Percentiles rank a stretch among this genome's conserved stretches.
Evolutionary conservation across 805 yeast species (phyloP).

Genomic region (Starmerella bombicola): DNA sequence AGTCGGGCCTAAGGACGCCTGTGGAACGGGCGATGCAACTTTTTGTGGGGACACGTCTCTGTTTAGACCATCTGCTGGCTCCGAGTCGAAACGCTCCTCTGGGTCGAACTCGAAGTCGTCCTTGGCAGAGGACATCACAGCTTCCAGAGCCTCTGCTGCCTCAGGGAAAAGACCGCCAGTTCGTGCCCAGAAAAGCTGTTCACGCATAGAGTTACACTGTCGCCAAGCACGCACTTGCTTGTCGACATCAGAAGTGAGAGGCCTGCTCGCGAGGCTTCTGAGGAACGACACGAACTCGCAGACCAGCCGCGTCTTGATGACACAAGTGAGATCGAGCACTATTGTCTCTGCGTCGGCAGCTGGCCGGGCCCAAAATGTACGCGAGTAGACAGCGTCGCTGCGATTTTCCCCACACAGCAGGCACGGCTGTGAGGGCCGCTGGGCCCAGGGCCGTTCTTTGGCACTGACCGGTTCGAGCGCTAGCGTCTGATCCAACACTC

Average conservation of each 20-base stretch:
- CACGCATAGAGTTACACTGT: conserved; percentile 50
- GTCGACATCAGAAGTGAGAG: conserved; percentile 45
- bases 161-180: conserved; percentile 39
- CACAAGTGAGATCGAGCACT: conserved; percentile 71
- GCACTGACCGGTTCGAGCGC: conserved; percentile 79
- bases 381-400: conserved; percentile 57
- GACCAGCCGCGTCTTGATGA: conserved; percentile 62
- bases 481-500: conserved; percentile 68
- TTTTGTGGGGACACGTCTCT: too few relatives aligned
- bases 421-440: conserved; percentile 50
- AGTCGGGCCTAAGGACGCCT: too few relatives aligned
- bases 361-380: conserved; percentile 54
- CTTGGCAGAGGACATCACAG: background rate
- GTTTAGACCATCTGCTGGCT: background rate
- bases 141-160: conserved; percentile 2
- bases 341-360: conserved; percentile 20
- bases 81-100: background rate
- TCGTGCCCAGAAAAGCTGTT: conserved; percentile 71
- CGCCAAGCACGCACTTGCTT: conserved; percentile 44
- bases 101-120: conserved; percentile 5
- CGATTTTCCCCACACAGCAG: conserved; percentile 74
- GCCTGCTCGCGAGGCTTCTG: conserved; percentile 46
- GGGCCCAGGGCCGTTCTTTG: conserved; percentile 53
- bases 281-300: conserved; percentile 75
- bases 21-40: too few relatives aligned